Percentiles rank a stretch among this genome's conserved stretches.
Evolutionary conservation across 2,329 filamentous ascomycete genomes (phyloP).

Genomic region (Aspergillus pseudonomiae): DNA sequence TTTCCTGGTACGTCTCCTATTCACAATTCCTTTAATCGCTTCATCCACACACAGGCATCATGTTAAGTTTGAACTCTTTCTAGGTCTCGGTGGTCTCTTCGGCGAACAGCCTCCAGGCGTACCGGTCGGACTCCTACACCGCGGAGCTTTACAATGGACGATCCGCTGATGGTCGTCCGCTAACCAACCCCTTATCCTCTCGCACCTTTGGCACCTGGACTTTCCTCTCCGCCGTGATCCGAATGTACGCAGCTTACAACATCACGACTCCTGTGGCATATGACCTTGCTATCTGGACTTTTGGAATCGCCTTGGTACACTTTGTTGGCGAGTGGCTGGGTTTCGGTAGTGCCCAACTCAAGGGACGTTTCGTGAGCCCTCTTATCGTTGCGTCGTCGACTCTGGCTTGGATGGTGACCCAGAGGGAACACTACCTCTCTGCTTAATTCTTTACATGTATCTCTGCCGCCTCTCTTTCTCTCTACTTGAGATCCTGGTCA

Average conservation of each 20-base stretch:
- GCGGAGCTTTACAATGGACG: slow-evolving; percentile 74
- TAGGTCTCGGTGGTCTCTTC: slow-evolving; percentile 82
- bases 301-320: slow-evolving; percentile 74
- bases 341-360: slow-evolving; percentile 73
- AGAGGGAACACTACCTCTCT: slow-evolving; percentile 49
- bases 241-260: slow-evolving; percentile 83
- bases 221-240: slow-evolving; percentile 72
- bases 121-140: slow-evolving; percentile 77
- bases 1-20: slow-evolving; percentile 54
- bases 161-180: slow-evolving; percentile 55
- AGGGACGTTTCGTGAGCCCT: slow-evolving; percentile 62
- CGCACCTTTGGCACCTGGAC: slow-evolving; percentile 90
- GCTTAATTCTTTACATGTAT: slow-evolving; percentile 11
- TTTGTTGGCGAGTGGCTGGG: slow-evolving; percentile 80
- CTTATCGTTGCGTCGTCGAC: slow-evolving; percentile 59
- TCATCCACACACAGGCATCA: not conserved
- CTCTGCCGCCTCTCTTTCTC: slow-evolving; percentile 3
- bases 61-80: not conserved
- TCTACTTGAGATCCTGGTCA: slow-evolving; percentile 5
- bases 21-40: not conserved
- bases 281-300: slow-evolving; percentile 80
- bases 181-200: slow-evolving; percentile 72
- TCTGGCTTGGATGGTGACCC: slow-evolving; percentile 64
- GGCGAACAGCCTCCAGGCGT: slow-evolving; percentile 83
- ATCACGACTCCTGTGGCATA: slow-evolving; percentile 73